Base-by-base conservation (phyloP, 78 protist genomes). In the Pigoraptor vietnamica region DNA sequence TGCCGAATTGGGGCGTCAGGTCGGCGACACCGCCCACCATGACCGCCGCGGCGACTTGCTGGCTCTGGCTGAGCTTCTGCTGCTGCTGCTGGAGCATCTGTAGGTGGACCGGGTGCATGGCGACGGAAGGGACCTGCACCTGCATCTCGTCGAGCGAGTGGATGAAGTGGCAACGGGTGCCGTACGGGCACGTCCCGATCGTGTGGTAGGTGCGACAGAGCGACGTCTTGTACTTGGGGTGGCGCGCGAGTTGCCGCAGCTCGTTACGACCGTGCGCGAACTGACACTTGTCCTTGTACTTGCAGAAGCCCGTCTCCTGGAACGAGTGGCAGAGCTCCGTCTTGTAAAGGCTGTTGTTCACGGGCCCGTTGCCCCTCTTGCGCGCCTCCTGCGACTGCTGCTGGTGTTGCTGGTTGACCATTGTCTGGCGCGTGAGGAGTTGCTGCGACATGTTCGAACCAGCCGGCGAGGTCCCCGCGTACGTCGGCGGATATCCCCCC, bases 301-400 rank as follows among this genome's bases (percentile, higher is more conserved):
- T 92, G 91, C 98, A 97, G 35, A 40, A 10, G n/a, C 96, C 95
- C 29, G 96, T 94, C 89, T 97, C 96, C 29, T 56, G 39, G 37
- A 79, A 97, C 10, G 95, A 91, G n/a, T 96, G 55, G 93, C 98
- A 97, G 86, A 97, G 87, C 81, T 96, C 98, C 19, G 98, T 97
- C 92, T 96, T 95, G 91, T 95, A 96, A 88, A 93, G 93, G 14
- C 14, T 48, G 67, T 48, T 48, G 67, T 48, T 48, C 14, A 48
- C 67, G 29, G 67, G 67, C 67, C 67, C 67, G 67, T 14, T 48
- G 67, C 67, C 67, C 67, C 67, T 6, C 67, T 48, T 48, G 29
- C 14, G 6, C 29, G 67, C 67, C 29, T 48, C 67, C 67, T 48
- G 67, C 67, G 67, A 6, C 67, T 48, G 67, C 67, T 48, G 67